phyloP scores from a whole-genome alignment of 2,329 filamentous ascomycete species.

The Graphilbum fragrans region DNA sequence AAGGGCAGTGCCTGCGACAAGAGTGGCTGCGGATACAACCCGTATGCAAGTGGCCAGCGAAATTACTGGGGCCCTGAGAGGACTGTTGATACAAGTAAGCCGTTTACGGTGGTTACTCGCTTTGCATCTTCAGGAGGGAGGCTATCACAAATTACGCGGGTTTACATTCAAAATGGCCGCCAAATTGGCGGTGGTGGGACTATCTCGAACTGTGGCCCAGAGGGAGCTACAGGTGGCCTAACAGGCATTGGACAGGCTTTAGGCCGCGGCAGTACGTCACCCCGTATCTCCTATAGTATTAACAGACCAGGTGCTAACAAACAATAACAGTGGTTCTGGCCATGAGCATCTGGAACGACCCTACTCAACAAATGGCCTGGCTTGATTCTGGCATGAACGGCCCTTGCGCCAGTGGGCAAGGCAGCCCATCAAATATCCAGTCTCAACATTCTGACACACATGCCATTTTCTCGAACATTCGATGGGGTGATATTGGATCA shows the following conservation, averaged over 20 bases:
- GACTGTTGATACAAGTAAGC: constrained; percentile 31
- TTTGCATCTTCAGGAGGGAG: constrained; percentile 20
- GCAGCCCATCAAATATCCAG: constrained; percentile 34
- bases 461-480: constrained; percentile 44
- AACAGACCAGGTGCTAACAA: too few species aligned
- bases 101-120: constrained; percentile 27
- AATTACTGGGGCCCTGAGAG: constrained; percentile 16
- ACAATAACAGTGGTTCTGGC: constrained; percentile 32
- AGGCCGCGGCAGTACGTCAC: constrained; percentile 15
- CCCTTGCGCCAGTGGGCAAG: constrained; percentile 40
- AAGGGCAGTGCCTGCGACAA: constrained; percentile 29
- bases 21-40: constrained; percentile 21
- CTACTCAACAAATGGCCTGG: constrained; percentile 35
- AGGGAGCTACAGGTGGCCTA: constrained; percentile 33
- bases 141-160: constrained; percentile 13
- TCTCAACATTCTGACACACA: constrained; percentile 32
- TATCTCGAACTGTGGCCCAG: constrained; percentile 37
- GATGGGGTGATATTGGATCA: constrained; percentile 48
- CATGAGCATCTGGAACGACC: constrained; percentile 37
- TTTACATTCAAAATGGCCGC: constrained; percentile 16
- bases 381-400: constrained; percentile 31
- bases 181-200: constrained; percentile 19
- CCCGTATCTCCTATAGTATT: too few species aligned
- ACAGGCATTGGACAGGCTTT: constrained; percentile 37
- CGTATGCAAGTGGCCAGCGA: constrained; percentile 18